A percentile compares a stretch with the other conserved stretches of the same genome.
These are phyloP conservation scores for Phoma sp. DNA, from an alignment of 2,329 filamentous ascomycete genomes.

Conservation along the genomic window DNA sequence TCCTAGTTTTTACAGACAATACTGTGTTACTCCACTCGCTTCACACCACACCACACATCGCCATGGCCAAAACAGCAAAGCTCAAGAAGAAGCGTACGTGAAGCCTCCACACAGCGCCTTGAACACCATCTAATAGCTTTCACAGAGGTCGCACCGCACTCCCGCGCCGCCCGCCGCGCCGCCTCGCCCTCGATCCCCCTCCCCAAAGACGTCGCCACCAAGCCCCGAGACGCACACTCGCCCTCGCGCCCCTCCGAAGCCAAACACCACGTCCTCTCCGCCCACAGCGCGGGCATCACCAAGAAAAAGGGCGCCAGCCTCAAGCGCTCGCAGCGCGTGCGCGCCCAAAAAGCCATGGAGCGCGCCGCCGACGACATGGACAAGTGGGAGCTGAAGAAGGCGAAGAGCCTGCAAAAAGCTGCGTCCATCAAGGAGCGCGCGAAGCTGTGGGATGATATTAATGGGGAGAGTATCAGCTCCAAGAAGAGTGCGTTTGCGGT, in stretches of 20 bases:
- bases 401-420: constrained; percentile 59
- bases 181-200: constrained; percentile 73
- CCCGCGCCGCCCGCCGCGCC: constrained; percentile 76
- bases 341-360: constrained; percentile 58
- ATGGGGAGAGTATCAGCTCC: constrained; percentile 31
- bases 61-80: constrained; percentile 57
- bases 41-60: not conserved
- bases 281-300: constrained; percentile 76
- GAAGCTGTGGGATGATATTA: constrained; percentile 51
- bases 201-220: constrained; percentile 60
- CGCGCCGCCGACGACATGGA: constrained; percentile 62
- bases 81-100: constrained; percentile 54
- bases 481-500: constrained; percentile 29
- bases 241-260: constrained; percentile 24
- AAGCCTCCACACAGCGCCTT: not conserved
- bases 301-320: constrained; percentile 61
- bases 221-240: constrained; percentile 27
- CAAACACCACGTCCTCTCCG: constrained; percentile 66
- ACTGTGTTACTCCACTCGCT: not conserved
- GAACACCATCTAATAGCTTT: constrained; percentile 16
- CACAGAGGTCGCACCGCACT: constrained; percentile 70
- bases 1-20: not conserved
- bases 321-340: constrained; percentile 61
- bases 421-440: constrained; percentile 59
- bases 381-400: constrained; percentile 63